phyloP scores from a whole-genome alignment of 208 protist genomes.

The Acanthamoeba royreba region DNA sequence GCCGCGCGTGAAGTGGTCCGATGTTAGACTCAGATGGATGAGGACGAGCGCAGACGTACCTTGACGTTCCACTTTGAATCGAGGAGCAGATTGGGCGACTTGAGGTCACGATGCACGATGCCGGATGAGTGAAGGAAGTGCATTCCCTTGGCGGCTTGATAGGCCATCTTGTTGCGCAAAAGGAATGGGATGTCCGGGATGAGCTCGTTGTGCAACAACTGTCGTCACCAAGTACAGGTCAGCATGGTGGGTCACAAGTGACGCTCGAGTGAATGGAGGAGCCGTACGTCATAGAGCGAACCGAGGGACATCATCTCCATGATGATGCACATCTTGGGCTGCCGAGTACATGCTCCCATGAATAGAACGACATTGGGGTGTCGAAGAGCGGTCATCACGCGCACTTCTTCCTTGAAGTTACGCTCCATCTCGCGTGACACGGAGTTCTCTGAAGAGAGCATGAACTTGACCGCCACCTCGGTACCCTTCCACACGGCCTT shows the following conservation, averaged over 20 bases:
- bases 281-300: background rate
- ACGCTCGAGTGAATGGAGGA: too few relatives aligned
- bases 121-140: background rate
- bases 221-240: too few relatives aligned
- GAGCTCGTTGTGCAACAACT: slow-evolving; percentile 26
- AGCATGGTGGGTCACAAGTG: too few relatives aligned
- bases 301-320: background rate
- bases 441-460: slow-evolving; percentile 8
- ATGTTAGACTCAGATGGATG: background rate
- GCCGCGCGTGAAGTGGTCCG: background rate
- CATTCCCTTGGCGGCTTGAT: slow-evolving; percentile 14
- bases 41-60: background rate
- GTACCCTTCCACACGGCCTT: background rate
- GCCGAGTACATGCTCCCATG: background rate
- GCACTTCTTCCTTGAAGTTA: slow-evolving; percentile 69
- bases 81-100: background rate
- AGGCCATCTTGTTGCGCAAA: background rate
- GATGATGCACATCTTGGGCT: background rate
- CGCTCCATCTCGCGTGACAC: slow-evolving; percentile 44
- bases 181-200: background rate
- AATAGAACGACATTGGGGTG: too few relatives aligned
- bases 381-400: too few relatives aligned
- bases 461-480: slow-evolving; percentile 45
- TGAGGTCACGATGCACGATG: slow-evolving; percentile 19
- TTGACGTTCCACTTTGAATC: slow-evolving; percentile 36